Percentiles rank a stretch among this genome's conserved stretches.
Evolutionary conservation across 176 grass and related monocot species (phyloP).

Genomic region (Lolium perenne): DNA sequence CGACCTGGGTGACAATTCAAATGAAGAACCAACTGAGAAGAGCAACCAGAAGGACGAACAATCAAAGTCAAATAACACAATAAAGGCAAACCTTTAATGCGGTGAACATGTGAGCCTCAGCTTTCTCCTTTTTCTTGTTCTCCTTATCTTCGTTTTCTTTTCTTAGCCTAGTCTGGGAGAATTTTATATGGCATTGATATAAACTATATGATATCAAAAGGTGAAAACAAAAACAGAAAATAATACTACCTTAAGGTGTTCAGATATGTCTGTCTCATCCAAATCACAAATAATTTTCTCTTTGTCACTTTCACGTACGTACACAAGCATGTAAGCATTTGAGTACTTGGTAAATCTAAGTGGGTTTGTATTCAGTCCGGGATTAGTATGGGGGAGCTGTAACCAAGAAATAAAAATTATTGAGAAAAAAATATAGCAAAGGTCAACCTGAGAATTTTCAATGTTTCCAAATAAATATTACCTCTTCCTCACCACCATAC

Average conservation of each 20-base stretch:
- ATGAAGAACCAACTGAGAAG: slow-evolving; percentile 37
- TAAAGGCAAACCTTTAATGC: slow-evolving; percentile 62
- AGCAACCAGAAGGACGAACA: slow-evolving; percentile 2
- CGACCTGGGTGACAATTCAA: slow-evolving; percentile 50
- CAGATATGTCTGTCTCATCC: slow-evolving; percentile 65
- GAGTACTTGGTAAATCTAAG: slow-evolving; percentile 79
- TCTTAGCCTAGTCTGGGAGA: slow-evolving; percentile 64
- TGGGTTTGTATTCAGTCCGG: slow-evolving; percentile 66
- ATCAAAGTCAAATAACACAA: neutral
- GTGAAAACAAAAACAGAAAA: slow-evolving; percentile 21
- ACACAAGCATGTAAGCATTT: slow-evolving; percentile 91
- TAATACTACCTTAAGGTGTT: slow-evolving; percentile 70
- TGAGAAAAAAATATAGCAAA: slow-evolving; percentile 10
- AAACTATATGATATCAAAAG: slow-evolving; percentile 21
- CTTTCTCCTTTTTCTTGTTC: slow-evolving; percentile 76
- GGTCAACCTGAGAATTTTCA: neutral
- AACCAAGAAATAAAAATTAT: slow-evolving; percentile 14
- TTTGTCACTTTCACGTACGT: slow-evolving; percentile 78
- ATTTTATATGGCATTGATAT: slow-evolving; percentile 24
- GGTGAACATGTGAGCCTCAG: slow-evolving; percentile 81
- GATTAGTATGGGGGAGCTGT: slow-evolving; percentile 72
- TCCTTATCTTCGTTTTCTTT: slow-evolving; percentile 82
- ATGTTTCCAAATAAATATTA: slow-evolving; percentile 23
- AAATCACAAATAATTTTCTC: slow-evolving; percentile 75
- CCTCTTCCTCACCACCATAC: slow-evolving; percentile 87